Evolutionary conservation across 2,329 filamentous ascomycete species (phyloP).

Genomic region (Aspergillus brunneoviolaceus): DNA sequence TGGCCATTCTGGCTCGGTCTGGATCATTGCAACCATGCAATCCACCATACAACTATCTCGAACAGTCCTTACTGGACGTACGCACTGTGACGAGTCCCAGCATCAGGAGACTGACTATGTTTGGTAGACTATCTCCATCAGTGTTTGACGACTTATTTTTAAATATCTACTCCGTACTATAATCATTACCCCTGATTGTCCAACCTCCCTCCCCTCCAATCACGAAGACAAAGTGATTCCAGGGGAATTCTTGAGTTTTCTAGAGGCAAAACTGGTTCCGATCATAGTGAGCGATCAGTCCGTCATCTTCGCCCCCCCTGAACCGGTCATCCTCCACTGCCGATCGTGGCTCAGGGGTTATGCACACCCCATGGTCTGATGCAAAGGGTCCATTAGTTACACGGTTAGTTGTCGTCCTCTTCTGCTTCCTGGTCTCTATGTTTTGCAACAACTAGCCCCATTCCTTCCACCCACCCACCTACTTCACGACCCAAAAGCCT

Average conservation of each 20-base stretch:
- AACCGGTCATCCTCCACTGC: background rate
- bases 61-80: background rate
- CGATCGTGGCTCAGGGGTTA: background rate
- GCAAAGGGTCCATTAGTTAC: background rate
- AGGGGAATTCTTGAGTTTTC: background rate
- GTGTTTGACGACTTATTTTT: background rate
- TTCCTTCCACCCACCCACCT: background rate
- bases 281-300: background rate
- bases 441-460: background rate
- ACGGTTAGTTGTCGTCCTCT: background rate
- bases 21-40: background rate
- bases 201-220: background rate
- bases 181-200: background rate
- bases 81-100: background rate
- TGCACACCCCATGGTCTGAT: background rate
- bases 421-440: background rate
- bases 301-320: background rate
- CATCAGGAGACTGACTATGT: background rate
- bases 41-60: no score
- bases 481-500: no score
- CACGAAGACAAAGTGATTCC: background rate
- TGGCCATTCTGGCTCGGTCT: background rate
- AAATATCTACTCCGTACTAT: background rate
- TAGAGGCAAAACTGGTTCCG: background rate
- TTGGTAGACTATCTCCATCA: background rate